phyloP scores from a whole-genome alignment of 176 grass and related monocot species.

The Olyra latifolia region DNA sequence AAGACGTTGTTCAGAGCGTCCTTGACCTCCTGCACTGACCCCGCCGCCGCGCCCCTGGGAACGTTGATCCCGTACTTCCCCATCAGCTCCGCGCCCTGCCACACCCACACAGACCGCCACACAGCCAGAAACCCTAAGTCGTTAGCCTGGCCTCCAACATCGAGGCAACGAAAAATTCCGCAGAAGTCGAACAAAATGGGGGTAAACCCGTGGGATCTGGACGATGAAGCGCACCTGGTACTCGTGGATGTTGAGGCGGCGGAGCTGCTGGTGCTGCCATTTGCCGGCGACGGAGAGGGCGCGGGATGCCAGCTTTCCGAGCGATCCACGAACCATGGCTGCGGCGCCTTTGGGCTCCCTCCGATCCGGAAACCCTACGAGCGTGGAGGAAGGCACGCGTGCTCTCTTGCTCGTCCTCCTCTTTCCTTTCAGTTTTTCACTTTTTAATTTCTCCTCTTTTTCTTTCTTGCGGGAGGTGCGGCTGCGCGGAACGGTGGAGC shows the following conservation, averaged over 20 bases:
- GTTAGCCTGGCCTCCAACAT: slow-evolving; percentile 7
- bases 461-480: slow-evolving; percentile 43
- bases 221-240: slow-evolving; percentile 64
- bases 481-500: not conserved
- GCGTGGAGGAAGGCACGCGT: slow-evolving; percentile 24
- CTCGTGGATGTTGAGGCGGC: slow-evolving; percentile 99
- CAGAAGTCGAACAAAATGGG: not conserved
- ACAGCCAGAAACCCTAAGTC: not conserved
- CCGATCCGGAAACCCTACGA: slow-evolving; percentile 48
- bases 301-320: slow-evolving; percentile 58
- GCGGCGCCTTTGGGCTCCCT: slow-evolving; percentile 26
- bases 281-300: slow-evolving; percentile 77
- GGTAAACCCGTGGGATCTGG: slow-evolving; percentile 8
- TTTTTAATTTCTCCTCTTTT: slow-evolving; percentile 4
- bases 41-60: slow-evolving; percentile 64
- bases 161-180: not conserved
- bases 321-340: slow-evolving; percentile 81
- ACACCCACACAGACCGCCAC: not conserved
- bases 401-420: slow-evolving; percentile 16
- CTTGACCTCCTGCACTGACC: slow-evolving; percentile 72
- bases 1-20: slow-evolving; percentile 66
- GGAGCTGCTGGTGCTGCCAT: slow-evolving; percentile 97
- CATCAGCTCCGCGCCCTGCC: slow-evolving; percentile 97
- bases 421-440: not conserved
- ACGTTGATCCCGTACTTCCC: slow-evolving; percentile 93